A percentile compares a stretch with the other conserved stretches of the same genome.
Conservation (phyloP, 169 alveolate species). For the Babesia sp. region DNA sequence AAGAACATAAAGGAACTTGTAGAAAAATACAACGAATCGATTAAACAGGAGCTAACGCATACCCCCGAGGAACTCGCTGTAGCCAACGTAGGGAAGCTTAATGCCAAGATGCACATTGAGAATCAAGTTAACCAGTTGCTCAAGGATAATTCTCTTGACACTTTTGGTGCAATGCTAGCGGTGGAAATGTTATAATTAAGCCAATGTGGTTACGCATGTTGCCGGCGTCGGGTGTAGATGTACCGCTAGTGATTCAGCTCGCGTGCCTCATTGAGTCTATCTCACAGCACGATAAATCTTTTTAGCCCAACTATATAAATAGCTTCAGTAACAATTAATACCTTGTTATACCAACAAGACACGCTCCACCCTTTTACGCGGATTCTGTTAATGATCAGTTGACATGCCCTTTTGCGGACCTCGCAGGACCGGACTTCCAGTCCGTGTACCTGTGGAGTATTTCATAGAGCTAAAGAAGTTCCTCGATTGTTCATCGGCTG, state of each 20-base stretch:
- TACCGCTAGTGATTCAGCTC: conserved; percentile 12
- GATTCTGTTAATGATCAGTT: conserved; percentile 22
- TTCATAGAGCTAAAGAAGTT: not conserved
- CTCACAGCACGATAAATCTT: no score
- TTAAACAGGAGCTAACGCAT: conserved; percentile 92
- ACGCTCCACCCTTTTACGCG: no score
- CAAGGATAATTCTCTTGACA: conserved; percentile 74
- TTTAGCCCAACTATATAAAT: no score
- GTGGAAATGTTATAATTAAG: conserved; percentile 49
- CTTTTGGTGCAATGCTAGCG: conserved; percentile 74
- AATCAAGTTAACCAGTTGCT: conserved; percentile 72
- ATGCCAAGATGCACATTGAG: conserved; percentile 89
- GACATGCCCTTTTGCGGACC: conserved; percentile 40
- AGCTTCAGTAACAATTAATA: no score
- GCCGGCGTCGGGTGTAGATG: conserved; percentile 1
- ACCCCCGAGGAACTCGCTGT: conserved; percentile 90
- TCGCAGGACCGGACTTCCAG: conserved; percentile 28
- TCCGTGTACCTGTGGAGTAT: conserved; percentile 18
- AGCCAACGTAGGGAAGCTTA: conserved; percentile 89
- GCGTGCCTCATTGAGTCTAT: no score
- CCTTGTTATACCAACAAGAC: no score
- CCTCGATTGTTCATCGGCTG: conserved; percentile 2
- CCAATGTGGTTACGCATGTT: not conserved
- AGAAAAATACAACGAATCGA: conserved; percentile 89
- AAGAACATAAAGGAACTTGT: conserved; percentile 83